Percentiles rank a stretch among this genome's conserved stretches.
phyloP scores from a whole-genome alignment of 2,329 filamentous ascomycete species.

The Nigrospora osmanthi region DNA sequence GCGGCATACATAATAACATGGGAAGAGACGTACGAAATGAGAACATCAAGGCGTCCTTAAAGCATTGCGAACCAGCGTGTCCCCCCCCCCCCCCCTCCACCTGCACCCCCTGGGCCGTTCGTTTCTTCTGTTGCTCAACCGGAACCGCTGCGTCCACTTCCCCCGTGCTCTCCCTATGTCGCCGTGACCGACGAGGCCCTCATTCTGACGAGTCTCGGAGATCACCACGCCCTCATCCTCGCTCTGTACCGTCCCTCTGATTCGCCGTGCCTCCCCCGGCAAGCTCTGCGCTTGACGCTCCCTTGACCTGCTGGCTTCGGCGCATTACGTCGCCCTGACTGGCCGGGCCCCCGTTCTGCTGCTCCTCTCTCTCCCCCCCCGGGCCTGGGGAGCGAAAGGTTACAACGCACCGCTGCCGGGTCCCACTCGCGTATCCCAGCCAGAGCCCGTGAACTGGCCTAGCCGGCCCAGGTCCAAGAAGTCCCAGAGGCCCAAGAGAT shows the following conservation, averaged over 20 bases:
- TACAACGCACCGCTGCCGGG: no score
- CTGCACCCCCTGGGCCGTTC: not conserved
- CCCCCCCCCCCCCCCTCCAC: not conserved
- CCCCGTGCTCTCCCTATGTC: not conserved
- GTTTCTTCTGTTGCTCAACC: not conserved
- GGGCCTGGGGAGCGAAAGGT: no score
- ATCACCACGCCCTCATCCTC: conserved; percentile 5
- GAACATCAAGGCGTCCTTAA: conserved; percentile 8
- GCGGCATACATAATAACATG: no score
- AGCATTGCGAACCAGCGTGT: conserved; percentile 7
- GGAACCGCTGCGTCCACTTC: no score
- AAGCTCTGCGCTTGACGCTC: no score
- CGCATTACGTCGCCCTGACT: not conserved
- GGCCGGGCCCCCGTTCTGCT: not conserved
- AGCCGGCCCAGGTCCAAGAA: no score
- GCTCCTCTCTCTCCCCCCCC: no score
- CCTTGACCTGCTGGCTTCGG: no score
- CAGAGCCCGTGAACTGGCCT: no score
- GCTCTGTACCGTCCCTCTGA: not conserved
- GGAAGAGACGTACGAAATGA: conserved; percentile 10
- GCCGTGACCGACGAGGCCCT: not conserved
- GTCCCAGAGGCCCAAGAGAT: no score
- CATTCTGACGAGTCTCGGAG: conserved; percentile 1
- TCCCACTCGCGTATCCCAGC: no score
- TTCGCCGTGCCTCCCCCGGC: not conserved